Evolutionary conservation across 768 basidiomycete species (phyloP).

Genomic region (Podaxis carcinomalis): DNA sequence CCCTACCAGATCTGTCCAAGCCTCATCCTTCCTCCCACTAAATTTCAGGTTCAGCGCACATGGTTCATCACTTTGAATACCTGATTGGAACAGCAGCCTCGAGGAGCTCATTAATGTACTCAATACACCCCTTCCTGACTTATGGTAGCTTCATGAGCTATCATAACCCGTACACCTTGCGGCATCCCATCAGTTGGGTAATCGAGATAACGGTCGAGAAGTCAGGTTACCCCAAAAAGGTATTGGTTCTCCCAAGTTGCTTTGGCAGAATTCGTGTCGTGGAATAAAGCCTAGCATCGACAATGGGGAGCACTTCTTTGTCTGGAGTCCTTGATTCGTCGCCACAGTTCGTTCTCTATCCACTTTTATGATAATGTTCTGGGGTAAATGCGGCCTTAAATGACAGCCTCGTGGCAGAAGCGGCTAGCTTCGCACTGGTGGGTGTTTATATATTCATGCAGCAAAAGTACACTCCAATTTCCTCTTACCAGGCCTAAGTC

Average conservation of each 20-base stretch:
- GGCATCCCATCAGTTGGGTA: neutral
- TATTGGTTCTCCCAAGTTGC: neutral
- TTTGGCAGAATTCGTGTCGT: neutral
- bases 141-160: neutral
- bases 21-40: neutral
- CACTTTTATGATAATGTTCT: conserved; percentile 6
- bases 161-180: neutral
- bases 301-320: neutral
- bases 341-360: conserved; percentile 1
- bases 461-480: neutral
- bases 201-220: neutral
- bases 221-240: neutral
- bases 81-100: neutral
- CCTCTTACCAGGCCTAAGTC: neutral
- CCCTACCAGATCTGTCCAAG: neutral
- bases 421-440: conserved; percentile 3
- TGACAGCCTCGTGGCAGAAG: conserved; percentile 13
- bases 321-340: neutral
- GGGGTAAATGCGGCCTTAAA: conserved; percentile 6
- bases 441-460: conserved; percentile 3
- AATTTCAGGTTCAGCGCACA: neutral
- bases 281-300: neutral
- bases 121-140: neutral
- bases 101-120: neutral
- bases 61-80: neutral